phyloP scores from a whole-genome alignment of 2,329 filamentous ascomycete species.

The Lachnellula arida region DNA sequence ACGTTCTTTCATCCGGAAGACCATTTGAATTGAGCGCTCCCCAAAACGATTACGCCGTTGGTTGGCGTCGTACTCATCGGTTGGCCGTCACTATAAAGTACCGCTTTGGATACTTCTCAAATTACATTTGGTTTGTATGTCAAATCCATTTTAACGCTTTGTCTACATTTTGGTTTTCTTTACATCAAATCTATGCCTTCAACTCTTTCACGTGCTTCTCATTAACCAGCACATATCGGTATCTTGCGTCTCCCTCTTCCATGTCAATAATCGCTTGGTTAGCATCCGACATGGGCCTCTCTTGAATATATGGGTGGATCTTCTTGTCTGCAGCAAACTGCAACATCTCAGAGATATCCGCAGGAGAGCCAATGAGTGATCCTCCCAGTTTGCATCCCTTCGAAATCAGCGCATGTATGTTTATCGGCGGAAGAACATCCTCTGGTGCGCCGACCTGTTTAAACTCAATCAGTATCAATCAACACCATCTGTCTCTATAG shows the following conservation, averaged over 20 bases:
- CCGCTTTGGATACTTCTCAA: too few relatives aligned
- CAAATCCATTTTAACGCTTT: constrained; percentile 1
- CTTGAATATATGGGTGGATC: constrained; percentile 53
- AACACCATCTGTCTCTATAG: background rate
- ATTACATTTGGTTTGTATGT: background rate
- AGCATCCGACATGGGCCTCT: constrained; percentile 51
- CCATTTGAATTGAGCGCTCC: too few relatives aligned
- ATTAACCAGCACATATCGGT: constrained; percentile 45
- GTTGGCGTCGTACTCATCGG: too few relatives aligned
- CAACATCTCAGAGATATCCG: constrained; percentile 58
- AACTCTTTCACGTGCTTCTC: constrained; percentile 28
- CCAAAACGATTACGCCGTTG: too few relatives aligned
- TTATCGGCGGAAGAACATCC: constrained; percentile 47
- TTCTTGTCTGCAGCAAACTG: constrained; percentile 53
- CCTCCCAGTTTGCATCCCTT: constrained; percentile 49
- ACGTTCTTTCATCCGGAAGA: too few relatives aligned
- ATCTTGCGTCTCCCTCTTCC: constrained; percentile 50
- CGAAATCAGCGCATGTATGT: constrained; percentile 50
- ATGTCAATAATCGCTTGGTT: constrained; percentile 55
- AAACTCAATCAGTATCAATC: background rate
- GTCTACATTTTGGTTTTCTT: constrained; percentile 23
- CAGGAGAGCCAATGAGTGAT: constrained; percentile 34
- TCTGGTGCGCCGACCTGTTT: constrained; percentile 57
- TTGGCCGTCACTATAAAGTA: too few relatives aligned
- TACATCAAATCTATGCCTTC: background rate